These are phyloP conservation scores for Colletotrichum acutatum DNA, from an alignment of 2,329 filamentous ascomycete genomes.

Conservation along the genomic window DNA sequence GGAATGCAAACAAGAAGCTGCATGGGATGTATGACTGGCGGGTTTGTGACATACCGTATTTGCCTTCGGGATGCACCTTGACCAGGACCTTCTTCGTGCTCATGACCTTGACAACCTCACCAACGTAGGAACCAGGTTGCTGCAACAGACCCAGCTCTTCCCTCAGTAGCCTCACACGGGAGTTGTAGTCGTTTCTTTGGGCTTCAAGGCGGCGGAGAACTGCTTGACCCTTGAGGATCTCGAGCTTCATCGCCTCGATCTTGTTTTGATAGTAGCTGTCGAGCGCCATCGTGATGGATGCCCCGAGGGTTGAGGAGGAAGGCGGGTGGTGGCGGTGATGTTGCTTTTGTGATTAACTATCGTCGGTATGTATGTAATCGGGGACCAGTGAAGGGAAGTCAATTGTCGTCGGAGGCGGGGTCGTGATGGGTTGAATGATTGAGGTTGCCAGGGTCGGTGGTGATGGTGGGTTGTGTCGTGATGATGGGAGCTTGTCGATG, in stretches of 20 bases:
- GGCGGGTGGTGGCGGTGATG: background rate
- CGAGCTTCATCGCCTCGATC: slow-evolving; percentile 99
- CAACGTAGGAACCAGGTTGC: slow-evolving; percentile 97
- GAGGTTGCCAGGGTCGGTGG: slow-evolving; percentile 15
- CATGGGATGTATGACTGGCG: background rate
- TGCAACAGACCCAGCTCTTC: slow-evolving; percentile 96
- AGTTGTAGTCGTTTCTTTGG: slow-evolving; percentile 99
- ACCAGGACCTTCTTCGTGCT: slow-evolving; percentile 99
- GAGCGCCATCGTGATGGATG: slow-evolving; percentile 84
- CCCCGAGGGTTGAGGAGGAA: slow-evolving; percentile 32
- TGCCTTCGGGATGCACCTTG: slow-evolving; percentile 98
- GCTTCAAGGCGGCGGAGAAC: slow-evolving; percentile 94
- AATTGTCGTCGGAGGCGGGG: slow-evolving; percentile 24
- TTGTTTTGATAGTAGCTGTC: slow-evolving; percentile 99
- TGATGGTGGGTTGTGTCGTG: slow-evolving; percentile 1
- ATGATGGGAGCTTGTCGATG: slow-evolving; percentile 37
- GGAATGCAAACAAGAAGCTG: background rate
- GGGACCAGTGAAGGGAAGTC: background rate
- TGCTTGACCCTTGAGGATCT: slow-evolving; percentile 99
- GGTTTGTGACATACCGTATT: slow-evolving; percentile 81
- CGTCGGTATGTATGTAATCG: background rate
- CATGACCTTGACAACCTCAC: slow-evolving; percentile 99
- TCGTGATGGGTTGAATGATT: slow-evolving; percentile 28
- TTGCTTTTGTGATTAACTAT: background rate
- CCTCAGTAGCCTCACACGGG: slow-evolving; percentile 89